Conservation (phyloP, 805 yeast species). For the Saturnispora hagleri region DNA sequence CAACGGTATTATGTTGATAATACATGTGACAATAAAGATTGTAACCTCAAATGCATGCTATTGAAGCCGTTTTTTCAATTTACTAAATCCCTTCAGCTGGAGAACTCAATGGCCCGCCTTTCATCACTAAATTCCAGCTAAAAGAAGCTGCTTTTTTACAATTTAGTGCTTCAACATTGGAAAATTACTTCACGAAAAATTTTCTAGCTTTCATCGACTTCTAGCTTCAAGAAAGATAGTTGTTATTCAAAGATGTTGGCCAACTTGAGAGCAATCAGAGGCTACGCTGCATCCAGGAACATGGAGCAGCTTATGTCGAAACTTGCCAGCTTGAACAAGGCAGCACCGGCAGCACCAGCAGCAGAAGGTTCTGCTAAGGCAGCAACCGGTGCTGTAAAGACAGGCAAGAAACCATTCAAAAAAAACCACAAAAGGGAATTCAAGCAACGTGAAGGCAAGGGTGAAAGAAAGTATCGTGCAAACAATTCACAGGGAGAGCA, state of each 20-base stretch:
- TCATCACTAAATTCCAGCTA: no score
- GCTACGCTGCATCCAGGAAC: constrained; percentile 5
- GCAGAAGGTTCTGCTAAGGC: not conserved
- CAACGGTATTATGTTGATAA: no score
- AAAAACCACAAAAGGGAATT: not conserved
- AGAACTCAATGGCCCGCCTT: no score
- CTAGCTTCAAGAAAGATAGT: not conserved
- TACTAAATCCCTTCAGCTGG: no score
- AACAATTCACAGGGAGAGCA: not conserved
- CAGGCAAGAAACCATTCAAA: not conserved
- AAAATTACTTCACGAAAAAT: not conserved
- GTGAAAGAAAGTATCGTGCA: not conserved
- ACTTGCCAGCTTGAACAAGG: constrained; percentile 4
- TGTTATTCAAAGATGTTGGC: constrained; percentile 2
- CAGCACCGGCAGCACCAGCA: constrained; percentile 1
- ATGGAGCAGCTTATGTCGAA: constrained; percentile 7
- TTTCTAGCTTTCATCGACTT: not conserved
- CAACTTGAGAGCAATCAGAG: constrained; percentile 2
- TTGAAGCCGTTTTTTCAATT: no score
- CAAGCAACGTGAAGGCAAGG: not conserved
- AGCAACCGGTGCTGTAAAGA: not conserved
- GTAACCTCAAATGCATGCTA: no score
- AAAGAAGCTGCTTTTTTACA: no score
- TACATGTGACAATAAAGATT: no score
- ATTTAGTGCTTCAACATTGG: not conserved